These are phyloP conservation scores for Didymella arachidicola DNA, from an alignment of 2,329 filamentous ascomycete species.

Conservation along the genomic window DNA sequence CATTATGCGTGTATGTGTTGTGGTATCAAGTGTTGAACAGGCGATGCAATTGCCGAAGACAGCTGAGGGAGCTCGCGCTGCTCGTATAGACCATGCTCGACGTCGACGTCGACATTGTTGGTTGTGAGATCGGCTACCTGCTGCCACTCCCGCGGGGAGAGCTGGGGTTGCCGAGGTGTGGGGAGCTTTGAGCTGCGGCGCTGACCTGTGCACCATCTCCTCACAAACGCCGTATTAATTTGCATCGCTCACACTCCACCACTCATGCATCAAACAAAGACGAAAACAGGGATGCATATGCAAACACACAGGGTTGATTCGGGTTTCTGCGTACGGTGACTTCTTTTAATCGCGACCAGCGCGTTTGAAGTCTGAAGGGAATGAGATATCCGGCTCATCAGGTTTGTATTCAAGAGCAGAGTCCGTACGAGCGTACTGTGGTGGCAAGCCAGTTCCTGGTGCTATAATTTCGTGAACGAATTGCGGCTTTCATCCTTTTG, in stretches of 20 bases:
- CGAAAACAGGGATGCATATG: not conserved
- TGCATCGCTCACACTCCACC: not conserved
- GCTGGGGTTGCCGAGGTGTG: conserved; percentile 42
- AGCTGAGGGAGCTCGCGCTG: not conserved
- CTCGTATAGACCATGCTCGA: conserved; percentile 31
- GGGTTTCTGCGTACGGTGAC: not conserved
- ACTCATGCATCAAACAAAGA: not conserved
- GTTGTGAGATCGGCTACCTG: conserved; percentile 35
- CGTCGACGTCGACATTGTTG: conserved; percentile 44
- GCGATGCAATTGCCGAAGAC: not conserved
- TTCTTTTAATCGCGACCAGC: not conserved
- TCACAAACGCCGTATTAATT: not conserved
- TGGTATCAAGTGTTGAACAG: not conserved
- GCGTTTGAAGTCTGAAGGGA: not conserved
- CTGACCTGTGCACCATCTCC: not conserved
- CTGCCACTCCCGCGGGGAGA: conserved; percentile 41
- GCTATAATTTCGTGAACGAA: not conserved
- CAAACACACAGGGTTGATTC: not conserved
- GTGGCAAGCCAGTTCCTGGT: conserved; percentile 13
- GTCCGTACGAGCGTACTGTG: not conserved
- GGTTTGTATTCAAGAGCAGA: not conserved
- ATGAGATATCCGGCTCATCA: not conserved
- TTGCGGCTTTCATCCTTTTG: conserved; percentile 5
- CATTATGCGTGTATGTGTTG: conserved; percentile 25
- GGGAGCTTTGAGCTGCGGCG: conserved; percentile 2